A percentile compares a stretch with the other conserved stretches of the same genome.
Conservation (phyloP, 495 filamentous ascomycete genomes). For the Penicillium lagena region DNA sequence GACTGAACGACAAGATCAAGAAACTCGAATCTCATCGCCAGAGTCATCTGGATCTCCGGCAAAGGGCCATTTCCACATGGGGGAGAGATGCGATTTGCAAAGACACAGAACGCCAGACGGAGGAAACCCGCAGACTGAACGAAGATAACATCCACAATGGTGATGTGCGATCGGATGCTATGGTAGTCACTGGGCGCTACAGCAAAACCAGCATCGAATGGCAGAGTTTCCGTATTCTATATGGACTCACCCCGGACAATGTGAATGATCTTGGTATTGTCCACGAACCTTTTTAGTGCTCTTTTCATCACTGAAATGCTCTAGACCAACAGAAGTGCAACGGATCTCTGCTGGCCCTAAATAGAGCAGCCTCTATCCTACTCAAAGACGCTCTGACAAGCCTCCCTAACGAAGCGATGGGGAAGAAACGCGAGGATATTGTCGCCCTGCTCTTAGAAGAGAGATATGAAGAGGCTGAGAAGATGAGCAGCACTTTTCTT, state of each 20-base stretch:
- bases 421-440: conserved; percentile 3
- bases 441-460: conserved; percentile 2
- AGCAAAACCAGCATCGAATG: conserved; percentile 2
- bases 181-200: conserved; percentile 3
- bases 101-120: not conserved
- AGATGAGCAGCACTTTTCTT: conserved; percentile 7
- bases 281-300: no score
- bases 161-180: conserved; percentile 1
- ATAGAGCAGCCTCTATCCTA: conserved; percentile 5
- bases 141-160: conserved; percentile 2
- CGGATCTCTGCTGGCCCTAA: not conserved
- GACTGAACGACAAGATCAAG: not conserved
- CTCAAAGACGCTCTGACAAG: not conserved
- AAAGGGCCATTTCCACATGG: not conserved
- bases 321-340: not conserved
- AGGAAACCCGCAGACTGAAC: not conserved
- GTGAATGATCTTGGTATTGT: conserved; percentile 1
- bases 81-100: not conserved
- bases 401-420: not conserved
- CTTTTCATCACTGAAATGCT: no score
- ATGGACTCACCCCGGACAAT: conserved; percentile 4
- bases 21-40: conserved; percentile 1
- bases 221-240: conserved; percentile 1
- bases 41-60: conserved; percentile 4
- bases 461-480: conserved; percentile 6